Evolutionary conservation across 2,329 filamentous ascomycete species (phyloP).

Genomic region (Pestalotiopsis sp.): DNA sequence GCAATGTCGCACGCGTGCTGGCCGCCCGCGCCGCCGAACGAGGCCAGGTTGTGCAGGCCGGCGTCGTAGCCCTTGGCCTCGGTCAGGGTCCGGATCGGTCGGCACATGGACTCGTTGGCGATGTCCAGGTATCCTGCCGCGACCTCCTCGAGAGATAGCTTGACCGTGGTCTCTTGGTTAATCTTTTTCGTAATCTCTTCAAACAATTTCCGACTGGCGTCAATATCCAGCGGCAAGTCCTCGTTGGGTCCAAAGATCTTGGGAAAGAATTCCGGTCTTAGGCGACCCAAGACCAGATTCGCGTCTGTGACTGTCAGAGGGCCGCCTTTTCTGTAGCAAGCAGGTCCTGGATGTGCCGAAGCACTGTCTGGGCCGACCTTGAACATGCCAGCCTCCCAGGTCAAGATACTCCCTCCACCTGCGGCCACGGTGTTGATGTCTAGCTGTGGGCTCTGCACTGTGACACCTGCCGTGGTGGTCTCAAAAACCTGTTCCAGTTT

Average conservation of each 20-base stretch:
- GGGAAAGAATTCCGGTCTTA: slow-evolving; percentile 63
- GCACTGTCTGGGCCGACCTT: slow-evolving; percentile 72
- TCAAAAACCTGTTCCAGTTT: slow-evolving; percentile 57
- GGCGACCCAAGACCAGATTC: slow-evolving; percentile 64
- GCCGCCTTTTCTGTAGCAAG: slow-evolving; percentile 69
- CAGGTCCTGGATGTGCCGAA: slow-evolving; percentile 67
- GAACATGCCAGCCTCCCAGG: slow-evolving; percentile 71
- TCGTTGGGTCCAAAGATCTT: slow-evolving; percentile 70
- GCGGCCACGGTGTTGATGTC: slow-evolving; percentile 81
- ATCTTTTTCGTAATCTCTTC: slow-evolving; percentile 63
- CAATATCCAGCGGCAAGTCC: slow-evolving; percentile 62
- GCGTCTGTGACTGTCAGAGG: slow-evolving; percentile 71
- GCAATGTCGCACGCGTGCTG: slow-evolving; percentile 72
- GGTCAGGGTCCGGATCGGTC: slow-evolving; percentile 69
- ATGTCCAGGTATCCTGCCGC: slow-evolving; percentile 57
- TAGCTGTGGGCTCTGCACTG: slow-evolving; percentile 75
- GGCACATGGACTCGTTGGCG: slow-evolving; percentile 70
- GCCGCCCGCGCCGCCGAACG: slow-evolving; percentile 71
- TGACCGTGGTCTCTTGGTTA: slow-evolving; percentile 55
- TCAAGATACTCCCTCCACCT: slow-evolving; percentile 67
- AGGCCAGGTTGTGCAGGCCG: slow-evolving; percentile 66
- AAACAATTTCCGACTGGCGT: slow-evolving; percentile 63
- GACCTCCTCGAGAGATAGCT: slow-evolving; percentile 65
- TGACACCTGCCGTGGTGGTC: slow-evolving; percentile 77
- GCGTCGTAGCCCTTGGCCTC: slow-evolving; percentile 73